These are phyloP conservation scores for Trifolium pratense DNA, from an alignment of 306 rosid species.

Conservation along the genomic window DNA sequence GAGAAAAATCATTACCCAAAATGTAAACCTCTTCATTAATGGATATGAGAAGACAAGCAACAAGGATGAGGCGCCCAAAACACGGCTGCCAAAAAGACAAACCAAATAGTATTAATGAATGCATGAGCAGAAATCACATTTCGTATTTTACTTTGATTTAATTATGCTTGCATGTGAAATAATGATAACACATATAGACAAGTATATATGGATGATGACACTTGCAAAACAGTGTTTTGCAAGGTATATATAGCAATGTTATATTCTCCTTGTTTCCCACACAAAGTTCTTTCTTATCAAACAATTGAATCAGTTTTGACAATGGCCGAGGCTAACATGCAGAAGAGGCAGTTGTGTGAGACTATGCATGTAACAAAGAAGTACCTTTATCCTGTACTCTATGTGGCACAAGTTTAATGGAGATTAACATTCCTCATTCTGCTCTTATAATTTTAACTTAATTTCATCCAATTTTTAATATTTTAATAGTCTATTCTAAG, in stretches of 20 bases:
- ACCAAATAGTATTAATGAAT: constrained; percentile 33
- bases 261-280: constrained; percentile 19
- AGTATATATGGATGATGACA: background rate
- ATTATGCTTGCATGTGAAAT: constrained; percentile 6
- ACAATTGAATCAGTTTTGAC: constrained; percentile 1
- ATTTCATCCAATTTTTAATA: constrained; percentile 23
- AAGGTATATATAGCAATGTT: background rate
- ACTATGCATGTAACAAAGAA: constrained; percentile 16
- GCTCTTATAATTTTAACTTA: background rate
- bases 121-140: background rate
- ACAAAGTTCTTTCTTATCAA: constrained; percentile 28
- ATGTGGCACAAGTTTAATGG: constrained; percentile 9
- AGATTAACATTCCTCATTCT: background rate
- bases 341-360: constrained; percentile 15
- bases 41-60: constrained; percentile 92
- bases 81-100: constrained; percentile 56
- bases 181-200: constrained; percentile 6
- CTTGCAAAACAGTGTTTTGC: constrained; percentile 14
- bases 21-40: constrained; percentile 92
- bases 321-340: constrained; percentile 8
- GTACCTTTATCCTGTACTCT: constrained; percentile 11
- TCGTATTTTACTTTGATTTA: constrained; percentile 7
- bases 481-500: constrained; percentile 12
- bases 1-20: constrained; percentile 67
- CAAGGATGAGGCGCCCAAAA: constrained; percentile 91